These are phyloP conservation scores for Solanum tarijense DNA, from an alignment of 257 asterid species.

Conservation along the genomic window DNA sequence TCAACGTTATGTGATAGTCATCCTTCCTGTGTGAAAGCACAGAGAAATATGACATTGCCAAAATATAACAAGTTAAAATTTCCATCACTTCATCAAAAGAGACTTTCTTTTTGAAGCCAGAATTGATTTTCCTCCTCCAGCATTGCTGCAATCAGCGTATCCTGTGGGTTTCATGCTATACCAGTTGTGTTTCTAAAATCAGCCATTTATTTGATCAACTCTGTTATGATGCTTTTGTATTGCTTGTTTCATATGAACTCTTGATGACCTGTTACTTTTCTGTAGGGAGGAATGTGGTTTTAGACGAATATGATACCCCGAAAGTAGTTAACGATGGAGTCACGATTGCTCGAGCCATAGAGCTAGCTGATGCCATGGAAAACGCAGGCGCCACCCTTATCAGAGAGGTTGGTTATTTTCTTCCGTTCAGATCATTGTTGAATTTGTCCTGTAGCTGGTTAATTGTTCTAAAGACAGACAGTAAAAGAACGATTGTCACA, in stretches of 20 bases:
- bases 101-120: neutral
- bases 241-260: neutral
- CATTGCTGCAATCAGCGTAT: neutral
- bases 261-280: neutral
- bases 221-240: neutral
- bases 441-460: neutral
- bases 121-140: neutral
- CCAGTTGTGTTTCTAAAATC: neutral
- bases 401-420: constrained; percentile 58
- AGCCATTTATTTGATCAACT: neutral
- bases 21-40: neutral
- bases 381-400: constrained; percentile 94
- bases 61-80: neutral
- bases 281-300: constrained; percentile 84
- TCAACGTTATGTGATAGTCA: neutral
- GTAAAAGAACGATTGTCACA: neutral
- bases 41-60: neutral
- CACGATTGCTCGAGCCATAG: constrained; percentile 88
- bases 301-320: constrained; percentile 85
- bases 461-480: neutral
- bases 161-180: neutral
- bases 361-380: constrained; percentile 89
- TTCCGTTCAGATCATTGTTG: neutral
- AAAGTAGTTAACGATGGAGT: constrained; percentile 91
- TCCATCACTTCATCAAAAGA: neutral